Evolutionary conservation across 2,329 filamentous ascomycete genomes (phyloP), one percentile per base, ranked within the genome.

Genomic region (Fusarium sp.): DNA sequence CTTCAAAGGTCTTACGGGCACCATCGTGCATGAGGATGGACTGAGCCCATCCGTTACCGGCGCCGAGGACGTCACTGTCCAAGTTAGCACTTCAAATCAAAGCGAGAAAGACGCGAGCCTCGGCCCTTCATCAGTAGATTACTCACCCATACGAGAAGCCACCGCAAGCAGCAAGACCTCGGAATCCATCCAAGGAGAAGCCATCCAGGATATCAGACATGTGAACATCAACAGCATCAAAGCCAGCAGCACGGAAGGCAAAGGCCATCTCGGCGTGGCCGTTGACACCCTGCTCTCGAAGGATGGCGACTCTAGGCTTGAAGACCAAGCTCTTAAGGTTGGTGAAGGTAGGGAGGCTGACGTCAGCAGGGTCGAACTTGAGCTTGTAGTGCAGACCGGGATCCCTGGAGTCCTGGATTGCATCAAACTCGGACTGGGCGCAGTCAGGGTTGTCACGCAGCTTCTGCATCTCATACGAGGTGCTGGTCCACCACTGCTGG

Each of bases 221-320:
- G 87, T 98, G 96, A 2, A 98, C 93, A 80, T 99, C 96, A 56
- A 98, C 90, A 16, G 95, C 91, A 59, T 95, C 92, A 85, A 98
- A 98, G 41, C 96, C 96, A 50, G 97, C 96, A 39, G 92, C 92
- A 75, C 93, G 92, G 88, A 98, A 98, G 58, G 95, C 95, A 80
- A 97, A 98, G 1, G 97, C 97, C 94, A 99, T 97, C 83, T 99
- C 97, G n/a, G 95, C 92, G 79, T 98, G 91, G 48, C 95, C 94
- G 84, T 99, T 98, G 76, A 98, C 94, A 82, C 97, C 97, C 83
- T 98, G 95, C 83, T 98, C 97, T 80, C 97, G 90, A 24, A 99
- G 91, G 77, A 99, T 97, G 50, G 97, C 97, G 27, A 99, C 95
- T 77, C 70, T 94, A 92, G 85, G 83, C 78, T 80, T 87, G 88